Conservation (phyloP, 768 basidiomycete genomes). For the Dioszegia hungarica region DNA sequence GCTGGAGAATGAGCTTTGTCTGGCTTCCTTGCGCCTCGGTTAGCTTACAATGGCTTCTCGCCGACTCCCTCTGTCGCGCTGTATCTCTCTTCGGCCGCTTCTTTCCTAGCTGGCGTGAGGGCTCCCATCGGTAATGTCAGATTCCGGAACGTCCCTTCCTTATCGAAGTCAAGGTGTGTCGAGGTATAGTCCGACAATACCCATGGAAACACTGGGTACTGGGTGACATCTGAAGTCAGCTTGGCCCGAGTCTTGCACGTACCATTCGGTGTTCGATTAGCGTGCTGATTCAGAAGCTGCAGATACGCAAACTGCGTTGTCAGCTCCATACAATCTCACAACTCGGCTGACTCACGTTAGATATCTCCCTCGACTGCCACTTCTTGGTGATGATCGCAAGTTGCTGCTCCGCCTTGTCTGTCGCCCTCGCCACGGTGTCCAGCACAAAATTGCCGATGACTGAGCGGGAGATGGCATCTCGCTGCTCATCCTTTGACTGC, state of each 20-base stretch:
- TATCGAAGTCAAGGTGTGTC: constrained; percentile 47
- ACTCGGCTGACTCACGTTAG: constrained; percentile 84
- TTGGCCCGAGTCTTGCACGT: background rate
- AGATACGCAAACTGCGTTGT: constrained; percentile 82
- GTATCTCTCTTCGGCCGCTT: constrained; percentile 72
- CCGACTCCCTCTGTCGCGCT: constrained; percentile 63
- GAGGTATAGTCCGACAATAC: constrained; percentile 80
- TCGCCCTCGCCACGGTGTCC: constrained; percentile 42
- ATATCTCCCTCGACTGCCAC: constrained; percentile 87
- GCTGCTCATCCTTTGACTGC: constrained; percentile 54
- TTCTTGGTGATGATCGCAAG: constrained; percentile 52
- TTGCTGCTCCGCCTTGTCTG: constrained; percentile 39
- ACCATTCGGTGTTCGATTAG: constrained; percentile 82
- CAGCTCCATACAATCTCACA: too few relatives aligned
- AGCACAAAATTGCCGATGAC: constrained; percentile 46
- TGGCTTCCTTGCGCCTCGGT: background rate
- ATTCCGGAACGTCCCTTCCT: constrained; percentile 52
- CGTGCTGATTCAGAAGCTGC: constrained; percentile 82
- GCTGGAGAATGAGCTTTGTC: constrained; percentile 7
- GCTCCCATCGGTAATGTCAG: constrained; percentile 87
- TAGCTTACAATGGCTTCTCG: constrained; percentile 67
- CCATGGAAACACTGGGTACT: constrained; percentile 88
- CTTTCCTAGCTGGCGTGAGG: constrained; percentile 65
- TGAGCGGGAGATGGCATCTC: constrained; percentile 56
- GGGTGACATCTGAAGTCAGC: constrained; percentile 63